A percentile compares a stretch with the other conserved stretches of the same genome.
phyloP scores from a whole-genome alignment of 1,284 basidiomycete genomes.

The Albatrellus sp. region DNA sequence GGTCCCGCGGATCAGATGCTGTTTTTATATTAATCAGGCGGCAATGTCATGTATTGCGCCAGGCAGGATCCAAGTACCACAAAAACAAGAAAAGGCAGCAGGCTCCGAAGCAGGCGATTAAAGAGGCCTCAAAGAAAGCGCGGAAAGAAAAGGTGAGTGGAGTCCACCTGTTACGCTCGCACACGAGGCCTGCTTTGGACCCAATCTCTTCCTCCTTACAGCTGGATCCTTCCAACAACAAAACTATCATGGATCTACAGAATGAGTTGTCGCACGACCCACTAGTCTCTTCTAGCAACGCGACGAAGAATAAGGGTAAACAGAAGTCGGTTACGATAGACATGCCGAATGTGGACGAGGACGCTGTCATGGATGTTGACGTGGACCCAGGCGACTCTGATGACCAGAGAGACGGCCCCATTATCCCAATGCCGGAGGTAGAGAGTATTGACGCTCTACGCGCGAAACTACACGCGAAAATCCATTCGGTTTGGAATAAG shows the following conservation, averaged over 20 bases:
- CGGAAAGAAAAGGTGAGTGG: constrained; percentile 68
- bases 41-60: background rate
- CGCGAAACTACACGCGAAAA: constrained; percentile 68
- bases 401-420: constrained; percentile 17
- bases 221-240: constrained; percentile 86
- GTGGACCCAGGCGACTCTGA: constrained; percentile 15
- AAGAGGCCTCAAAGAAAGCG: constrained; percentile 78
- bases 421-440: constrained; percentile 58
- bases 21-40: background rate
- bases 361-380: constrained; percentile 19
- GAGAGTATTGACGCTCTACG: constrained; percentile 63
- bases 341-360: constrained; percentile 17
- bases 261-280: constrained; percentile 27
- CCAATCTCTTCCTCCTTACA: constrained; percentile 18
- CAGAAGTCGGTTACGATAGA: constrained; percentile 38
- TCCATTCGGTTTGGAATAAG: constrained; percentile 51
- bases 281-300: constrained; percentile 13
- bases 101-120: constrained; percentile 70
- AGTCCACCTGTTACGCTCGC: background rate
- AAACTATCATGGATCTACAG: constrained; percentile 70
- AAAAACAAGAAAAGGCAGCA: constrained; percentile 84
- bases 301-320: constrained; percentile 26
- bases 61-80: constrained; percentile 61
- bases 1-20: constrained; percentile 9
- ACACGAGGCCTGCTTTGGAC: background rate